Evolutionary conservation across 2,329 filamentous ascomycete genomes (phyloP).

Genomic region (Hymenotorrendiella dingleyae): DNA sequence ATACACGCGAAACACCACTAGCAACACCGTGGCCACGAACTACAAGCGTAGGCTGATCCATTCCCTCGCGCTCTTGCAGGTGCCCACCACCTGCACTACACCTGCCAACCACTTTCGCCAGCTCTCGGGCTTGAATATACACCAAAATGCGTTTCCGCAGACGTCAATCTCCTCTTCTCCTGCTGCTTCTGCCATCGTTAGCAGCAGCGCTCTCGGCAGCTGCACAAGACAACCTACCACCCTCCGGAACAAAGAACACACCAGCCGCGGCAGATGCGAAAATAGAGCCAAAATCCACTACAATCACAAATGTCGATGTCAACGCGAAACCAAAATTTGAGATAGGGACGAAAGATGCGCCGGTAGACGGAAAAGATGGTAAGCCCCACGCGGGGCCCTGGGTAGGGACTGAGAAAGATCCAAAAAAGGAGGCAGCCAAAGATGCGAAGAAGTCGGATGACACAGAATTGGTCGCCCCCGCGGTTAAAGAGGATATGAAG

Average conservation of each 20-base stretch:
- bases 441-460: conserved; percentile 41
- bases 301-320: conserved; percentile 20
- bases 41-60: no score
- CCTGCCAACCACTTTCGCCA: not conserved
- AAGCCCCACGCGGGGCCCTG: conserved; percentile 86
- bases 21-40: no score
- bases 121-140: no score
- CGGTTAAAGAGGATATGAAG: conserved; percentile 46
- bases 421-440: conserved; percentile 40
- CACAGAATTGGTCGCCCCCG: conserved; percentile 28
- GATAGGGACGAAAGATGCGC: conserved; percentile 68
- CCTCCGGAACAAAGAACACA: conserved; percentile 19
- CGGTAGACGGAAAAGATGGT: conserved; percentile 87
- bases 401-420: conserved; percentile 54
- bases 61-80: no score
- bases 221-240: conserved; percentile 20
- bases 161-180: conserved; percentile 47
- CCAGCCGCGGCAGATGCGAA: conserved; percentile 16
- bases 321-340: conserved; percentile 30
- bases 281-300: conserved; percentile 11
- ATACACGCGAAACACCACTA: no score
- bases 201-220: conserved; percentile 36
- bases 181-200: conserved; percentile 54
- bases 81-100: not conserved
- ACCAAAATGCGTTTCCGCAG: conserved; percentile 53